Evolutionary conservation across 257 asterid genomes (phyloP), one percentile per base, ranked within the genome.

Genomic region (Gentiana straminea): DNA sequence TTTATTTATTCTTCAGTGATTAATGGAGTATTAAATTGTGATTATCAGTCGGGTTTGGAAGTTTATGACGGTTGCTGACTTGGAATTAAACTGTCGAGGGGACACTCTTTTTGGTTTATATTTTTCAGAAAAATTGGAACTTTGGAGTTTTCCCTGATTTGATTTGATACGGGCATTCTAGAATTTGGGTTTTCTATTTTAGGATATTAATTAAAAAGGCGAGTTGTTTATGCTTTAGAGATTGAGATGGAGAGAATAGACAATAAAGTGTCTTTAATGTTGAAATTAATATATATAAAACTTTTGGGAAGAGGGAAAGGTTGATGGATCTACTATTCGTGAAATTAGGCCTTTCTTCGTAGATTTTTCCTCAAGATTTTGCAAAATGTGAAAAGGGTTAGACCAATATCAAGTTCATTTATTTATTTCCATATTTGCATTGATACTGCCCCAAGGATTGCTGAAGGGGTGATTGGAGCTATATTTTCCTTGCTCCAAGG

Each of bases 241-340:
- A 24, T 24, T 24, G 24, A 24, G 24, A 4, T 10, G 11, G 52
- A 24, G 34, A 10, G 43, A 41, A 50, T 38, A 24, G 24, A 24
- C 24, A 24, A 24, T 24, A 24, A 24, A 24, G 24, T 4, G 15
- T 48, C 47, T 59, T 46, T 44, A 24, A 24, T 24, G 15, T 49
- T 7, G 36, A n/a, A 35, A 36, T 36, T 65, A 24, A 37, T 35
- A 59, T 66, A 45, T 47, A 24, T 24, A 24, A 24, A 24, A 24
- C 24, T 24, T 56, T 51, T 5, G 44, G 32, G 47, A 44, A 62
- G 24, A 49, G 51, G 33, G 48, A 32, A 15, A 8, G 43, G 47
- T 57, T 50, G 49, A 41, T 57, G 46, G 71, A 67, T 67, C 71
- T 67, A 61, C 47, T 47, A 56, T 49, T 54, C 36, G 11, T 35